A percentile compares a stretch with the other conserved stretches of the same genome.
phyloP scores from a whole-genome alignment of 192 early-diverging fungal genomes.

The Umbelopsis ramanniana region DNA sequence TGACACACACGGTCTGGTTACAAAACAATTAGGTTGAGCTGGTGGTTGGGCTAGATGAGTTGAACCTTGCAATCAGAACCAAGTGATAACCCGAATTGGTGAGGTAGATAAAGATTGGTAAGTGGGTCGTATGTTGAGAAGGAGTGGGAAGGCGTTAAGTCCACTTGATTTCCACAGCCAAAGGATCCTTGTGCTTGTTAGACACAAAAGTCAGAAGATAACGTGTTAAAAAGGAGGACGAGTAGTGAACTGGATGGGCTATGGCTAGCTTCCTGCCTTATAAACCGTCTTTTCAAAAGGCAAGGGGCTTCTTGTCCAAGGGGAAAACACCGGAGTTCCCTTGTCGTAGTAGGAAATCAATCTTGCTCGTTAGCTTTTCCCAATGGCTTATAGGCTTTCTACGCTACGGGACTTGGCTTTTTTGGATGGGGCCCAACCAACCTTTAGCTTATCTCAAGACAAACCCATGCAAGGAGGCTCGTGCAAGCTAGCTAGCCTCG shows the following conservation, averaged over 20 bases:
- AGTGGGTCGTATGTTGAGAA: background rate
- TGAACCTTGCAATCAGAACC: slow-evolving; percentile 24
- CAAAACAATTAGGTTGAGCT: background rate
- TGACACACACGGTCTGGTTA: slow-evolving; percentile 24
- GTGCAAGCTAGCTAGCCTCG: background rate
- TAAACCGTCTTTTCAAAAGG: slow-evolving; percentile 4
- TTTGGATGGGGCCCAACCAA: no score
- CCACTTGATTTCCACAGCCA: background rate
- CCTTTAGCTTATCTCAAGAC: slow-evolving; percentile 3
- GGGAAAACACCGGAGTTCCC: slow-evolving; percentile 13
- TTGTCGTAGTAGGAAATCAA: background rate
- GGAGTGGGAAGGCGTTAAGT: slow-evolving; percentile 15
- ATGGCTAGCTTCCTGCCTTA: background rate
- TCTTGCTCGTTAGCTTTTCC: no score
- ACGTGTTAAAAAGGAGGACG: slow-evolving; percentile 18
- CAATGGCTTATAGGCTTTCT: no score
- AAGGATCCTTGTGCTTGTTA: background rate
- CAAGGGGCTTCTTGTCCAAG: background rate
- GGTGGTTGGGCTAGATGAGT: no score
- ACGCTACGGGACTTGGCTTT: no score
- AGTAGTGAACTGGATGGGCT: background rate
- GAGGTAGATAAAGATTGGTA: background rate
- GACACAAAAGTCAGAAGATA: slow-evolving; percentile 18
- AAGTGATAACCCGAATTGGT: slow-evolving; percentile 10
- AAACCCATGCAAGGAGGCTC: background rate